Evolutionary conservation across 352 stramenopile genomes (phyloP), one percentile per base, ranked within the genome.

Genomic region (Phytophthora pistaciae): DNA sequence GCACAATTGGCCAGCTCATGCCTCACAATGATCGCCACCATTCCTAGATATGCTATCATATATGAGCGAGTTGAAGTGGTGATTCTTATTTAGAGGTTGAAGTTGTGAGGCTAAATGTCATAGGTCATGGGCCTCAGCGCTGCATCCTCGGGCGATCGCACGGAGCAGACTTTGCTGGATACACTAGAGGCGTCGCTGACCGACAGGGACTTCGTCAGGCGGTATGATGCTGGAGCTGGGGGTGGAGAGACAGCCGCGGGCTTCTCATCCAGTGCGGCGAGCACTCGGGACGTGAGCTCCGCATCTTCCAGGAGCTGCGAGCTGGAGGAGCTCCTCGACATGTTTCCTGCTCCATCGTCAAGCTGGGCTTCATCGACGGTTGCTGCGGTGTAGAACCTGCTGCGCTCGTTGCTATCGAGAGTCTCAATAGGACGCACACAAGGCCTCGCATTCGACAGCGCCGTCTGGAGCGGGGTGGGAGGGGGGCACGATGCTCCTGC

Each of bases 291-390:
- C 20, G 80, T 91, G 36, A 91, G 80, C 33, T 78, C 80, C 0
- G 76, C 82, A 33, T 91, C 85, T 40, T 91, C 85, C 13, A 91
- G 70, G 5, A 75, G 63, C n/a, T 82, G 74, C 1, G 67, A 83
- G 44, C 70, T 80, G 0, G 70, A 78, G 29, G 61, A 70, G 58
- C 81, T 86, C 57, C 66, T 81, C 5, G 77, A 80, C 4, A 74
- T 70, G 18, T 65, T 72, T 25, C 57, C 57, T 20, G 60, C 3
- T 9, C 18, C 20, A 0, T 66, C 70, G 1, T 74, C 55, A 13
- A 71, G 27, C 14, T 56, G 53, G 18, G 16, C 36, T 48, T 67
- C 62, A 25, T 67, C 62, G 7, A 9, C 20, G 25, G 14, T 56
- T 36, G 8, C 46, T 52, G 44, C 40, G 33, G 38, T 60, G 56